Evolutionary conservation across 306 rosid genomes (phyloP).

Genomic region (Abrus precatorius): DNA sequence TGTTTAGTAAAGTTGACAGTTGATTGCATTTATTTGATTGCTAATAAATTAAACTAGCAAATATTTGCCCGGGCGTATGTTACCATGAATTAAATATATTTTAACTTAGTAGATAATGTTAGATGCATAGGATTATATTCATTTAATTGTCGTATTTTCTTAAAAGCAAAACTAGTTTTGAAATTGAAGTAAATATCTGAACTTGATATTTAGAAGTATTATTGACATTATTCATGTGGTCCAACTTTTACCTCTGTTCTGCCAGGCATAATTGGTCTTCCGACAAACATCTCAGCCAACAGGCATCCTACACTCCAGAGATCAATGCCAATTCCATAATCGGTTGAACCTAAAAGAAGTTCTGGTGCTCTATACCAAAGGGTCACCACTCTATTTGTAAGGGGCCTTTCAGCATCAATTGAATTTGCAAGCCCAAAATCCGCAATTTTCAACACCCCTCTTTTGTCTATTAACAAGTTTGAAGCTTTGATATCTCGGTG

Average conservation of each 20-base stretch:
- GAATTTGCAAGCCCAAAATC: conserved; percentile 82
- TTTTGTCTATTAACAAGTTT: conserved; percentile 70
- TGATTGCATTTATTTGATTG: background rate
- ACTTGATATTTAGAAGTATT: background rate
- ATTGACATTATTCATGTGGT: too few species aligned
- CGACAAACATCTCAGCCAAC: conserved; percentile 70
- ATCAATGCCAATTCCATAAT: conserved; percentile 79
- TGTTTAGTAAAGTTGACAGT: too few species aligned
- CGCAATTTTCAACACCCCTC: conserved; percentile 72
- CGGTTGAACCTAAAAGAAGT: conserved; percentile 75
- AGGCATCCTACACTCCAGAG: conserved; percentile 86
- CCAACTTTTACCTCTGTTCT: conserved; percentile 69
- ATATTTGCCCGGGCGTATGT: background rate
- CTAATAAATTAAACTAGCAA: too few species aligned
- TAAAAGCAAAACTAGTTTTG: background rate
- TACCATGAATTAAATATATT: background rate
- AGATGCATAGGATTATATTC: background rate
- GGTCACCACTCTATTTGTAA: conserved; percentile 79
- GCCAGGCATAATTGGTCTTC: conserved; percentile 76
- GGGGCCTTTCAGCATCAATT: conserved; percentile 50
- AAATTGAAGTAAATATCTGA: background rate
- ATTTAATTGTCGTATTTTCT: background rate
- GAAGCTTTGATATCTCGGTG: conserved; percentile 77
- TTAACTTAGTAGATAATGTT: background rate
- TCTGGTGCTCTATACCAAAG: conserved; percentile 90